phyloP scores from a whole-genome alignment of 164 flowering plant species.

The Stephania cephalantha region DNA sequence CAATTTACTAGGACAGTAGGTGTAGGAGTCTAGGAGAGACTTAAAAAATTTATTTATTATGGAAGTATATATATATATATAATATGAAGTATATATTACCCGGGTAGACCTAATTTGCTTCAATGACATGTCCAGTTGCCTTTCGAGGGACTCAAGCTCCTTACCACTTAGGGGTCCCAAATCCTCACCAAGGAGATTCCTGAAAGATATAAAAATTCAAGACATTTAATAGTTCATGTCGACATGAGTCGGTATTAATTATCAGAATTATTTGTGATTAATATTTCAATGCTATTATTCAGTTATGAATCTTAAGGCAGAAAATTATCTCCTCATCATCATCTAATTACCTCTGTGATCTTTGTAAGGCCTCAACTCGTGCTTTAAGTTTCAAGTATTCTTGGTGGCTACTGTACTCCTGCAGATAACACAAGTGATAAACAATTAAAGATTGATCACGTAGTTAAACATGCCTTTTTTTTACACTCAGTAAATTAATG shows the following conservation, averaged over 20 bases:
- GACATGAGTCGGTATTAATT: not conserved
- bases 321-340: no score
- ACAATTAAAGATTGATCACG: not conserved
- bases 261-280: no score
- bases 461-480: not conserved
- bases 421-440: slow-evolving; percentile 3
- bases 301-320: no score
- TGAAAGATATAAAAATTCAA: slow-evolving; percentile 14
- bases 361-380: slow-evolving; percentile 71
- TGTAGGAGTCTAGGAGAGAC: not conserved
- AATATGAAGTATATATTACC: slow-evolving; percentile 21
- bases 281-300: no score
- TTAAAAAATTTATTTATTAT: no score
- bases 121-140: slow-evolving; percentile 74
- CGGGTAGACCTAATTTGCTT: slow-evolving; percentile 80
- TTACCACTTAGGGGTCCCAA: slow-evolving; percentile 75
- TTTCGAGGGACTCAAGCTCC: slow-evolving; percentile 88
- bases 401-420: slow-evolving; percentile 90
- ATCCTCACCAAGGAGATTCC: slow-evolving; percentile 94
- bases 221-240: not conserved
- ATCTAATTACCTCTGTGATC: slow-evolving; percentile 53
- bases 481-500: not conserved
- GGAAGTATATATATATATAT: not conserved
- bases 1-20: not conserved
- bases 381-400: slow-evolving; percentile 93